Percentiles rank a stretch among this genome's conserved stretches.
phyloP scores from a whole-genome alignment of 2,329 filamentous ascomycete genomes.

The Ophiocordyceps robertsii region DNA sequence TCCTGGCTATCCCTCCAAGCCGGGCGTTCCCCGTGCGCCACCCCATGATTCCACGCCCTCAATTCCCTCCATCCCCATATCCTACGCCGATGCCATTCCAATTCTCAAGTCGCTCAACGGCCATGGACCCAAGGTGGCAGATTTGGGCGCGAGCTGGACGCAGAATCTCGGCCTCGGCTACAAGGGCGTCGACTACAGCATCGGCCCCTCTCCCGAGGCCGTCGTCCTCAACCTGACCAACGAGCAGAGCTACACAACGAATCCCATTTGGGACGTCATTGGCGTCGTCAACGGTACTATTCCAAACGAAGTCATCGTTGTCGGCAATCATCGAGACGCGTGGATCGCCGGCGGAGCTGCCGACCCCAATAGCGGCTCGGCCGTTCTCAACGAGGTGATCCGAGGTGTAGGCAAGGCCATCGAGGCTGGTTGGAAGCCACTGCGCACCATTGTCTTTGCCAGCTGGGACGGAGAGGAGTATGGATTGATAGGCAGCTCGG shows the following conservation, averaged over 20 bases:
- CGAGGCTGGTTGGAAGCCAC: constrained; percentile 42
- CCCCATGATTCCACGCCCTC: constrained; percentile 58
- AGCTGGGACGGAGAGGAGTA: constrained; percentile 80
- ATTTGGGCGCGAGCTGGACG: constrained; percentile 61
- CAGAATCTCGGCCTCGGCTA: constrained; percentile 59
- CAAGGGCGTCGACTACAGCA: constrained; percentile 72
- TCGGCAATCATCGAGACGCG: constrained; percentile 88
- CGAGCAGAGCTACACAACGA: constrained; percentile 69
- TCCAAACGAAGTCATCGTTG: constrained; percentile 69
- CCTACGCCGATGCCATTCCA: constrained; percentile 74
- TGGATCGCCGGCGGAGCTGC: constrained; percentile 78
- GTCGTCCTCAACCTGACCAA: constrained; percentile 63
- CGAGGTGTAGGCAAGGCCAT: constrained; percentile 61
- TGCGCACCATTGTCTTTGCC: constrained; percentile 83
- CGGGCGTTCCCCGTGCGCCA: constrained; percentile 65
- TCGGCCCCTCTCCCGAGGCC: constrained; percentile 66
- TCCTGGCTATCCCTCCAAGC: constrained; percentile 85
- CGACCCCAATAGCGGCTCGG: constrained; percentile 73
- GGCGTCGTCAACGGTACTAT: constrained; percentile 83
- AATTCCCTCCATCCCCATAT: constrained; percentile 86
- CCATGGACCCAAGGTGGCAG: constrained; percentile 62
- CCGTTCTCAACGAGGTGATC: constrained; percentile 66
- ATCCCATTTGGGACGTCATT: constrained; percentile 81
- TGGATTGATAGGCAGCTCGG: constrained; percentile 71
- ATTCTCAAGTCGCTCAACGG: constrained; percentile 85